Evolutionary conservation across 2,329 filamentous ascomycete genomes (phyloP).

Genomic region (Colletotrichum camelliae): DNA sequence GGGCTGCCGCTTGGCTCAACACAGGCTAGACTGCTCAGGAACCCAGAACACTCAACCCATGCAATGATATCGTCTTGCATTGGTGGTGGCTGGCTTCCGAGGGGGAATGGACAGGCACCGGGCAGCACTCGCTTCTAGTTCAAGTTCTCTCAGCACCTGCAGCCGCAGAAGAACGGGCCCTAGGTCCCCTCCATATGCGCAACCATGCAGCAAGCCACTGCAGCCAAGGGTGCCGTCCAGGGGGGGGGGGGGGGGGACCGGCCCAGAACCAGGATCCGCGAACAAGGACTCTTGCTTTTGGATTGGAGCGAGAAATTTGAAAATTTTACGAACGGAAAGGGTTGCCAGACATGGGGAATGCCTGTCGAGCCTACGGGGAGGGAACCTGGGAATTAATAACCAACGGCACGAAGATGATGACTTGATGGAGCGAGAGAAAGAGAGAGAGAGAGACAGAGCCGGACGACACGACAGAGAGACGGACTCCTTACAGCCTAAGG

Average conservation of each 20-base stretch:
- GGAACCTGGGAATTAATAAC: not conserved
- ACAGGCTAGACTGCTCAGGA: not conserved
- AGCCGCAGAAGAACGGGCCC: not conserved
- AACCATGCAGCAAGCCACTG: constrained; percentile 14
- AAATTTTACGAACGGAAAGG: constrained; percentile 13
- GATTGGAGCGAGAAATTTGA: constrained; percentile 10
- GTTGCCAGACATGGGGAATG: constrained; percentile 18
- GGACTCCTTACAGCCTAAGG: not conserved
- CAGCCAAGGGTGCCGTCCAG: constrained; percentile 2
- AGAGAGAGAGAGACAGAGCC: not conserved
- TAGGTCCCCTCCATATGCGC: not conserved
- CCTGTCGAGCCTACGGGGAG: not conserved
- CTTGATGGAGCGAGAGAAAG: constrained; percentile 7
- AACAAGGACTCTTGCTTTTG: not conserved
- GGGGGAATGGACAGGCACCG: not conserved
- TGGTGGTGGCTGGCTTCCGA: not conserved
- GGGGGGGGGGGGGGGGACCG: no score
- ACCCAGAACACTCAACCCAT: not conserved
- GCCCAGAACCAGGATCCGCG: not conserved
- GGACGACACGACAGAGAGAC: not conserved
- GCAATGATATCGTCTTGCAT: not conserved
- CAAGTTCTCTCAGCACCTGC: not conserved
- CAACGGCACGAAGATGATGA: not conserved
- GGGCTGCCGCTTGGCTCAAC: not conserved
- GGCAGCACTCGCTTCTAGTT: not conserved